These are phyloP conservation scores for Tetrahymena borealis DNA, from an alignment of 73 alveolate genomes.

Conservation along the genomic window DNA sequence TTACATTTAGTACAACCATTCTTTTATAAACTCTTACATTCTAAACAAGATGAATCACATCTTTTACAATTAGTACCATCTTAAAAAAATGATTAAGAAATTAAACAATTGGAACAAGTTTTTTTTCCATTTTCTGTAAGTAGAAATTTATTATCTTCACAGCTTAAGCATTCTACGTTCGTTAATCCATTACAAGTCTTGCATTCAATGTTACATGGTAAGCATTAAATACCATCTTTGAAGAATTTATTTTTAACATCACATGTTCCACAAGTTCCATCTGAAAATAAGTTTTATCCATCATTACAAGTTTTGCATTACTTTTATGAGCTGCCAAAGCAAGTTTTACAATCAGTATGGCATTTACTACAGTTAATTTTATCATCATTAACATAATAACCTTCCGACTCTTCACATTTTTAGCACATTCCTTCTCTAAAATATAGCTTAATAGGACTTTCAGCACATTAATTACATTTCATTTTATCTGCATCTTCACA, in stretches of 20 bases:
- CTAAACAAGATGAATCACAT: background rate
- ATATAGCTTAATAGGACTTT: background rate
- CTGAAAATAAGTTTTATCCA: background rate
- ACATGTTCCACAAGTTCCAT: background rate
- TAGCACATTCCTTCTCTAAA: background rate
- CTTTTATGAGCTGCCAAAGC: background rate
- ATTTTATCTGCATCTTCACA: background rate
- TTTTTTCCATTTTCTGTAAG: background rate
- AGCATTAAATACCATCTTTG: background rate
- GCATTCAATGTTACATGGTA: background rate
- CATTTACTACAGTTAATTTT: background rate
- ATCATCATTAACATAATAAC: background rate
- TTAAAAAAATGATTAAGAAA: background rate
- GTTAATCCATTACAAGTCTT: background rate
- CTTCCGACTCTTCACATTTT: background rate
- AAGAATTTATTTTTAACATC: background rate
- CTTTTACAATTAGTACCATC: background rate
- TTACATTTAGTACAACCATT: background rate
- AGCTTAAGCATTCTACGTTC: background rate
- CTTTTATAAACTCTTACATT: background rate
- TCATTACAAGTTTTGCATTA: background rate
- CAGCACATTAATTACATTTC: background rate
- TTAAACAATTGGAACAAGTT: background rate
- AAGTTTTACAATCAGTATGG: background rate
- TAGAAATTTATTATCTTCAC: background rate